Evolutionary conservation across 768 basidiomycete genomes (phyloP).

Genomic region (Termitomyces sp.): DNA sequence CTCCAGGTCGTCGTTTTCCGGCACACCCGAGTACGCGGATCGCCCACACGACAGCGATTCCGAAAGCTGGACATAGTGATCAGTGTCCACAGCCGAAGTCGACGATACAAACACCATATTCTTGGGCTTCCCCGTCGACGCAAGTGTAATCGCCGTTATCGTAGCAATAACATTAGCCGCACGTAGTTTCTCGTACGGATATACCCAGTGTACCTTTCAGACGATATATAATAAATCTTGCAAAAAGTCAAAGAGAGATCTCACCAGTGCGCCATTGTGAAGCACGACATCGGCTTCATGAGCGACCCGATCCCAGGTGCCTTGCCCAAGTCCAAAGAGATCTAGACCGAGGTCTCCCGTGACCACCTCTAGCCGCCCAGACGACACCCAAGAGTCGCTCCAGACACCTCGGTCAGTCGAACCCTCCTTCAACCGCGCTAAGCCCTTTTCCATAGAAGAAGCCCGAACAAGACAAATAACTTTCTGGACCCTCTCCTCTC

Average conservation of each 20-base stretch:
- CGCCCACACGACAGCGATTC: conserved; percentile 49
- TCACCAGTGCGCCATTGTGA: conserved; percentile 95
- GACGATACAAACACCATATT: conserved; percentile 87
- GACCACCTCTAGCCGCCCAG: conserved; percentile 70
- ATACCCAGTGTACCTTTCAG: conserved; percentile 99
- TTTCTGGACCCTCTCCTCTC: conserved; percentile 61
- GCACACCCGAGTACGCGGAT: conserved; percentile 56
- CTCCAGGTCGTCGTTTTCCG: conserved; percentile 86
- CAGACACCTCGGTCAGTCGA: conserved; percentile 81
- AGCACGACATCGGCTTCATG: conserved; percentile 75
- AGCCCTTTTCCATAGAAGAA: conserved; percentile 49
- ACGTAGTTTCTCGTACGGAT: conserved; percentile 91
- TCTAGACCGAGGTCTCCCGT: conserved; percentile 78
- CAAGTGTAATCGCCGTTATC: conserved; percentile 75
- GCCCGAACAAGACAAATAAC: conserved; percentile 93
- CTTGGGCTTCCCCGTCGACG: conserved; percentile 70
- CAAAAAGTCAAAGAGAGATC: conserved; percentile 22
- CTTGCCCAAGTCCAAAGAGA: conserved; percentile 63
- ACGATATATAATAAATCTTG: too few species aligned
- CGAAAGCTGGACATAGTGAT: conserved; percentile 83
- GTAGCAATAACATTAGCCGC: conserved; percentile 92
- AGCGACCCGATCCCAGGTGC: conserved; percentile 62
- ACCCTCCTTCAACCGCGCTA: conserved; percentile 65
- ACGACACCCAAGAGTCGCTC: conserved; percentile 75
- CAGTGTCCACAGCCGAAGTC: conserved; percentile 91